Evolutionary conservation across 306 rosid species (phyloP), one percentile per base, ranked within the genome.

Genomic region (Trifolium dubium): DNA sequence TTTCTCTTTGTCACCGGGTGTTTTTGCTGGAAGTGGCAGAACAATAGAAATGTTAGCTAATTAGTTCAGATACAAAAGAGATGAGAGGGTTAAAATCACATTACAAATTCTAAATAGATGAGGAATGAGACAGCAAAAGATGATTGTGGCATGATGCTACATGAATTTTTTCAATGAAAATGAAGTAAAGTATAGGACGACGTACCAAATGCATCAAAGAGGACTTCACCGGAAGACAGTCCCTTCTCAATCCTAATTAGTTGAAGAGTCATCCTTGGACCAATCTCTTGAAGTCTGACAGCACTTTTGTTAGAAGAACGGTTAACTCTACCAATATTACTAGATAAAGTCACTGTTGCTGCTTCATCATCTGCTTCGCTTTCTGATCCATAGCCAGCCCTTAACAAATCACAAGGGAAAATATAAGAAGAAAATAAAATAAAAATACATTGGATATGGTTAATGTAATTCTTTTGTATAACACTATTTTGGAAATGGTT

Each of bases 291-390:
- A 74, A 94, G 96, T 87, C 89, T 94, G 64, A 95, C 92, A 28
- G 99, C 97, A 87, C 97, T 94, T 88, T 90, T 94, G 0, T 88
- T 74, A 11, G 98, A 86, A 71, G 96, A 92, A 50, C 85, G 89
- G 70, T 94, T 92, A 30, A 90, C 88, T 77, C 99, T 83, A 53
- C 97, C 92, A 17, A 94, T 83, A 81, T 92, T 85, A 78, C 84
- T 86, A 41, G 92, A 66, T 81, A 94, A 68, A 34, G 98, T 89
- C 44, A 94, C 93, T 3, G 89, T 88, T 18, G 96, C 97, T 65
- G 97, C 98, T 81, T 94, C 99, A 5, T 92, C 99, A 50, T 94
- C 99, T 43, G 83, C 96, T 85, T 94, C 99, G 80, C 98, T 94
- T 84, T 94, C 99, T 61, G 98, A 94, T 69, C 93, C 99, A 85